Conservation (phyloP, 257 asterid species). For the Mentha longifolia region DNA sequence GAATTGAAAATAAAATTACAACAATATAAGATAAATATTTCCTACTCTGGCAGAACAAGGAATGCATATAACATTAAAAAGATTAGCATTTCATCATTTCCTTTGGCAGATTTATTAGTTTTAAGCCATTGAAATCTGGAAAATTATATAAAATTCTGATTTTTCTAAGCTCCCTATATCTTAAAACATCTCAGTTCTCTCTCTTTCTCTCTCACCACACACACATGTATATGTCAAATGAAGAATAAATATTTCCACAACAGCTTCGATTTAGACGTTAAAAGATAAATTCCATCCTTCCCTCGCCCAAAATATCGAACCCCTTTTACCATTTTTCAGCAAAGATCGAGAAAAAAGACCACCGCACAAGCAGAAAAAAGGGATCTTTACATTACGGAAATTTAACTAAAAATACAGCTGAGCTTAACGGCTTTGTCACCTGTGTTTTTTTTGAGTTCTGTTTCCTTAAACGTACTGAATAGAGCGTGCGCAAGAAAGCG, state of each 20-base stretch:
- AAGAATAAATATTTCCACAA: too few relatives aligned
- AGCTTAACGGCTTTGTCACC: slow-evolving; percentile 14
- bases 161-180: neutral
- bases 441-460: slow-evolving; percentile 7
- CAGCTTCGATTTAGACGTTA: neutral
- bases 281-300: neutral
- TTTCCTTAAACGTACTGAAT: neutral
- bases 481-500: neutral
- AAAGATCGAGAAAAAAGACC: too few relatives aligned
- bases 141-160: neutral
- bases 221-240: neutral
- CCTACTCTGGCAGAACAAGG: neutral
- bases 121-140: neutral
- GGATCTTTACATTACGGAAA: too few relatives aligned
- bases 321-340: too few relatives aligned
- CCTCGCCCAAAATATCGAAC: neutral
- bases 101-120: neutral
- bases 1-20: neutral
- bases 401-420: neutral
- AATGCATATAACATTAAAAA: neutral
- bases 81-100: neutral
- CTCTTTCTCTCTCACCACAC: neutral
- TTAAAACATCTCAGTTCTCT: neutral
- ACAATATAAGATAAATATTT: slow-evolving; percentile 14
- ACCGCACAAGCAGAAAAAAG: neutral